These are phyloP conservation scores for Russula sp. DNA, from an alignment of 768 basidiomycete genomes.

Conservation along the genomic window DNA sequence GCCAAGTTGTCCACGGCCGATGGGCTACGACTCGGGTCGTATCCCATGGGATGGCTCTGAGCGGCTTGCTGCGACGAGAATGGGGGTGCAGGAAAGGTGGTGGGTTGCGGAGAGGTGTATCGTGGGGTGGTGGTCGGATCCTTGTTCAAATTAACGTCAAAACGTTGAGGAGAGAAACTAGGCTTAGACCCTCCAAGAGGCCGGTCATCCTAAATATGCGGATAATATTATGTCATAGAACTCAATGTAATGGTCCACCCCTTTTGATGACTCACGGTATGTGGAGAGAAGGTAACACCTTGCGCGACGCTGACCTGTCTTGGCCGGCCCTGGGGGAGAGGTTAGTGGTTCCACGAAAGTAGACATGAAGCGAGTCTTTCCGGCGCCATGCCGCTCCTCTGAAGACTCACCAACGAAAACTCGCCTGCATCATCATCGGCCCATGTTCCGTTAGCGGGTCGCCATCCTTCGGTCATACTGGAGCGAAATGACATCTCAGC, in stretches of 20 bases:
- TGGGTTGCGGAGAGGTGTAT: conserved; percentile 42
- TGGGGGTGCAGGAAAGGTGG: conserved; percentile 32
- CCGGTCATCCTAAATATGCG: conserved; percentile 23
- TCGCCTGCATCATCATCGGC: conserved; percentile 47
- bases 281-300: conserved; percentile 19
- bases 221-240: conserved; percentile 25
- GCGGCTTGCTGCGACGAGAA: conserved; percentile 30
- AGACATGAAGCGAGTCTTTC: conserved; percentile 3
- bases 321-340: conserved; percentile 14
- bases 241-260: not conserved
- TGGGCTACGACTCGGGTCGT: conserved; percentile 37
- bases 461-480: conserved; percentile 48
- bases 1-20: conserved; percentile 46
- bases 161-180: conserved; percentile 50
- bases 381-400: not conserved
- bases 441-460: conserved; percentile 53
- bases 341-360: conserved; percentile 5
- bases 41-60: conserved; percentile 25
- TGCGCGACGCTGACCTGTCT: conserved; percentile 22
- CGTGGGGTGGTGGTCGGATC: conserved; percentile 36
- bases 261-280: conserved; percentile 19
- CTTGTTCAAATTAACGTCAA: conserved; percentile 42
- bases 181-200: conserved; percentile 35
- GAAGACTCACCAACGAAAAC: conserved; percentile 40
- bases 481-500: conserved; percentile 44